Percentiles rank a stretch among this genome's conserved stretches.
These are phyloP conservation scores for Dioscorea dumetorum DNA, from an alignment of 106 monocot genomes.

Conservation along the genomic window DNA sequence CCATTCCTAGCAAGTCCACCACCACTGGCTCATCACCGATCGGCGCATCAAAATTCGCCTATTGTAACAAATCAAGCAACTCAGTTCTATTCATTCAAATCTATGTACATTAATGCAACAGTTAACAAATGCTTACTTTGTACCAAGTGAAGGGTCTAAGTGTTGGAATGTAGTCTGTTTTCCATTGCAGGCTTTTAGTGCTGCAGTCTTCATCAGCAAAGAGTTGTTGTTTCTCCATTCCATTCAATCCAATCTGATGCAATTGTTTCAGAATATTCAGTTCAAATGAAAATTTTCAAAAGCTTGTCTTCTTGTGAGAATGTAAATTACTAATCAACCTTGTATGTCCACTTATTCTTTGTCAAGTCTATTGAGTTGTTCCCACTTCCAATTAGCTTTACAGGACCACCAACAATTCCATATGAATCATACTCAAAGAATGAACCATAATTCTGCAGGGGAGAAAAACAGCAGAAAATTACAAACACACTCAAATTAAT, in stretches of 20 bases:
- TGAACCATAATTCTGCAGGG: constrained; percentile 67
- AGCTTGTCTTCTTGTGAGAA: not conserved
- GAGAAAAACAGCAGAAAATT: not conserved
- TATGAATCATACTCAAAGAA: constrained; percentile 34
- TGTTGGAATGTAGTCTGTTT: constrained; percentile 13
- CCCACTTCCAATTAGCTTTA: constrained; percentile 29
- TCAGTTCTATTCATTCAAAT: not conserved
- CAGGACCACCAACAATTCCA: constrained; percentile 59
- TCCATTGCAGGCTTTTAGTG: constrained; percentile 16
- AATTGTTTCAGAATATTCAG: not conserved
- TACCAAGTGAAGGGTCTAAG: constrained; percentile 77
- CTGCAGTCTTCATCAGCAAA: not conserved
- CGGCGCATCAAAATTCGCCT: constrained; percentile 64
- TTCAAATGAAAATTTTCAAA: not conserved
- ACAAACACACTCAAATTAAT: not conserved
- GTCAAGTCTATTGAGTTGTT: constrained; percentile 34
- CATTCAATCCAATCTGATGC: constrained; percentile 33
- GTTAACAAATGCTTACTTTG: constrained; percentile 27
- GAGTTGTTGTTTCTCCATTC: constrained; percentile 10
- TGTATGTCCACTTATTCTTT: constrained; percentile 45
- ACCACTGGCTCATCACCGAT: constrained; percentile 35
- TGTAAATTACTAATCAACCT: constrained; percentile 19
- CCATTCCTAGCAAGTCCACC: constrained; percentile 47
- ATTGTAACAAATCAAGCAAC: not conserved
- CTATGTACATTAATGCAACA: not conserved